Base-by-base conservation (phyloP, 2,329 filamentous ascomycete genomes). In the Orbilia blumenaviensis region DNA sequence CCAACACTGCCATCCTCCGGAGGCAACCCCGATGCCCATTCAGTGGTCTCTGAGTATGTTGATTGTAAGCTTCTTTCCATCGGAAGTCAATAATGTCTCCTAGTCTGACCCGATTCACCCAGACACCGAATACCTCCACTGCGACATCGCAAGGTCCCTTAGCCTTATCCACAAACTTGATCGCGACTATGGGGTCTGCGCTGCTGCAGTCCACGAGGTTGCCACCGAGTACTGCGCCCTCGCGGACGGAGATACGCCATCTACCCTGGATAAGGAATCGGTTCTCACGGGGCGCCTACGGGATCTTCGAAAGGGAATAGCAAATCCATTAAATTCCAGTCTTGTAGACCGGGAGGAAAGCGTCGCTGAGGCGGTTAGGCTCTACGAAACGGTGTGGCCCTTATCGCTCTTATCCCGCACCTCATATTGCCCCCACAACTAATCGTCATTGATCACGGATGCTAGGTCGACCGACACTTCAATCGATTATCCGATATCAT, bases 151-250 rank as follows among this genome's bases (percentile, higher is more conserved):
- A 77, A 88, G 89, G 69, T 91, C 89, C 23, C 83, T 91, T 48
- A 89, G 88, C 2, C 84, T 91, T 38, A 89, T 91, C 76, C 87
- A 87, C 63, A 86, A 90, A 78, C 88, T 91, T 63, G 89, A 91
- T 81, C 81, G 86, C 78, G 84, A 82, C 14, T 89, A 90, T 79
- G 81, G 83, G n/a, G 83, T 88, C 56, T 85, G 87, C 6, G 90
- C 89, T 10, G 79, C 82, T 63, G 84, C 83, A 23, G 84, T 90
- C 1, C 82, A 90, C 80, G 84, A 88, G 18, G 84, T 90, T 63
- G 88, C 88, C 2, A 85, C 84, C 2, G 80, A 82, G 62, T 91
- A 89, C 86, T 87, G 86, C 27, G 84, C 84, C 77, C 85, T 90
- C 0, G 88, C 44, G 21, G 61, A 71, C 42, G 58, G 32, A 12